These are phyloP conservation scores for Fusarium sp. DNA, from an alignment of 2,329 filamentous ascomycete species.

Conservation along the genomic window DNA sequence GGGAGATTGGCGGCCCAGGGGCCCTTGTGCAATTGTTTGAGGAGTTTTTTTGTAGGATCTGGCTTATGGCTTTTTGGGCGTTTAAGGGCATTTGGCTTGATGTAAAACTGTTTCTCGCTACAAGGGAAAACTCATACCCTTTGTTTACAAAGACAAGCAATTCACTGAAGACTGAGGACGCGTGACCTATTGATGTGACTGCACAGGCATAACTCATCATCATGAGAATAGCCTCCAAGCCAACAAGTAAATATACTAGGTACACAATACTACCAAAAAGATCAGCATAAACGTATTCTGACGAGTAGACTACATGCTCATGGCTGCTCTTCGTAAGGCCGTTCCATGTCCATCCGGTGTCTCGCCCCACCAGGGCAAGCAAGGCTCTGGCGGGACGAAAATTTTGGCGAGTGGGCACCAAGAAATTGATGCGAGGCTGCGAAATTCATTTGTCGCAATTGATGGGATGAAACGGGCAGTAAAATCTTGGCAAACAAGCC, in stretches of 20 bases:
- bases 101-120: slow-evolving; percentile 47
- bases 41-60: slow-evolving; percentile 51
- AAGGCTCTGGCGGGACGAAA: slow-evolving; percentile 40
- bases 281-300: not conserved
- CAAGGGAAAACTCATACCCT: slow-evolving; percentile 48
- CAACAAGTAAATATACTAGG: not conserved
- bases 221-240: not conserved
- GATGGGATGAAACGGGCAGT: not conserved
- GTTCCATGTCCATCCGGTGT: not conserved
- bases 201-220: too few relatives aligned
- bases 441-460: slow-evolving; percentile 19
- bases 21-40: slow-evolving; percentile 48
- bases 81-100: slow-evolving; percentile 51
- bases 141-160: slow-evolving; percentile 44
- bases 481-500: not conserved
- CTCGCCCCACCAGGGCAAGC: slow-evolving; percentile 41
- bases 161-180: slow-evolving; percentile 24
- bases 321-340: not conserved
- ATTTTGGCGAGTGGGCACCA: slow-evolving; percentile 33
- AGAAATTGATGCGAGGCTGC: slow-evolving; percentile 41
- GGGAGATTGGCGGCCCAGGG: slow-evolving; percentile 26
- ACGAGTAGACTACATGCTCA: not conserved
- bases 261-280: not conserved
- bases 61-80: slow-evolving; percentile 48
- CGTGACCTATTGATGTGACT: not conserved